Percentiles rank a stretch among this genome's conserved stretches.
These are phyloP conservation scores for Phytophthora hybrid DNA, from an alignment of 352 stramenopile species.

Conservation along the genomic window DNA sequence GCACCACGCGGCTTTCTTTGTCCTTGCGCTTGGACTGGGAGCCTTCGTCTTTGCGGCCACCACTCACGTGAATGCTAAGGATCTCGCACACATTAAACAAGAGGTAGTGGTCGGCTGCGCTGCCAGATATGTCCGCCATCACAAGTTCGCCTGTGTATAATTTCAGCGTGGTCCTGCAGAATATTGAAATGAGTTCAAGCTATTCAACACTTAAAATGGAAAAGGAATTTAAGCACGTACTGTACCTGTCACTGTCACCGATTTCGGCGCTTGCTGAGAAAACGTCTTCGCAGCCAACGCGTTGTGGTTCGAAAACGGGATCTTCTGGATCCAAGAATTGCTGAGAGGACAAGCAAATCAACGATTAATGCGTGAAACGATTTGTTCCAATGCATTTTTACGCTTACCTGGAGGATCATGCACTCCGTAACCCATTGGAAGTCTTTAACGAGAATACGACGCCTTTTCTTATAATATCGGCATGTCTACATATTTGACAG, in stretches of 20 bases:
- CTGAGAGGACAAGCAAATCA: conserved; percentile 36
- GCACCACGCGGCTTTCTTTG: conserved; percentile 45
- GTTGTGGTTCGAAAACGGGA: conserved; percentile 56
- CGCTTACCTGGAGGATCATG: conserved; percentile 76
- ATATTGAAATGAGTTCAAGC: not conserved
- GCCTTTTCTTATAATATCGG: conserved; percentile 55
- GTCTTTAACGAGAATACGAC: conserved; percentile 56
- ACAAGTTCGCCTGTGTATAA: conserved; percentile 78
- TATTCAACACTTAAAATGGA: not conserved
- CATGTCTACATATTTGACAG: conserved; percentile 50
- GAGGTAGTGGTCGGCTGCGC: conserved; percentile 73
- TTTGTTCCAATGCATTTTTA: not conserved
- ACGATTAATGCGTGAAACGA: not conserved
- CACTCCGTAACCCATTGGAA: conserved; percentile 87
- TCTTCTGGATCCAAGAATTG: conserved; percentile 50
- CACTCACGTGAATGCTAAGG: conserved; percentile 58
- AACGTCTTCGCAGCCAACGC: conserved; percentile 43
- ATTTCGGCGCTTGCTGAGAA: conserved; percentile 60
- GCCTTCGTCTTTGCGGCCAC: conserved; percentile 30
- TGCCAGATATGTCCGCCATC: conserved; percentile 69
- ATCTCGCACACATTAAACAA: conserved; percentile 87
- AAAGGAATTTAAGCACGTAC: conserved; percentile 34
- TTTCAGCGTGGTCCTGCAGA: conserved; percentile 54
- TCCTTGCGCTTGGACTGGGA: conserved; percentile 39
- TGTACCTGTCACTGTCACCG: conserved; percentile 66